Percentiles rank a stretch among this genome's conserved stretches.
Evolutionary conservation across 805 yeast genomes (phyloP).

Genomic region (Schwanniomyces yamadae): DNA sequence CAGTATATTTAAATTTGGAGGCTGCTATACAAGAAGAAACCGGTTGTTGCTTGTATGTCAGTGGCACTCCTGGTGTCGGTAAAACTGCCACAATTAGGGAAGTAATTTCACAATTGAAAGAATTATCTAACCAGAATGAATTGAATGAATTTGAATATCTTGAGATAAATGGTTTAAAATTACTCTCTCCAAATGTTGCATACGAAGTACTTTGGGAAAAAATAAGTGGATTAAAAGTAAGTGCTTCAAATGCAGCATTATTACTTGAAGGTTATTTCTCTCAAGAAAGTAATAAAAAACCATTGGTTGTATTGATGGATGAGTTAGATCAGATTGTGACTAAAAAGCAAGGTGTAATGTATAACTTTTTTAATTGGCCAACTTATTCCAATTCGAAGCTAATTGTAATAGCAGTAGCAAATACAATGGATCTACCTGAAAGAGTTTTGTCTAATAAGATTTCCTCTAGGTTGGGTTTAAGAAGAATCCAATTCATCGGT

Average conservation of each 20-base stretch:
- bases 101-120: constrained; percentile 67
- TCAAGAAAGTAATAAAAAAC: constrained; percentile 35
- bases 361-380: constrained; percentile 98
- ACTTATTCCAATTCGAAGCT: constrained; percentile 74
- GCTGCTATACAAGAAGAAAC: constrained; percentile 65
- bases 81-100: constrained; percentile 92
- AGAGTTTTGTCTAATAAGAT: constrained; percentile 82
- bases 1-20: constrained; percentile 66
- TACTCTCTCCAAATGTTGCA: constrained; percentile 74
- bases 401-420: constrained; percentile 90
- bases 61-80: constrained; percentile 98
- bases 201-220: constrained; percentile 83
- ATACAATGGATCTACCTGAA: constrained; percentile 97
- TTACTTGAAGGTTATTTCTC: constrained; percentile 71
- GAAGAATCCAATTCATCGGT: constrained; percentile 85
- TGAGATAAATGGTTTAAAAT: constrained; percentile 89
- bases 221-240: constrained; percentile 55
- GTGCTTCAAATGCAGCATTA: constrained; percentile 63
- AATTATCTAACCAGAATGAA: constrained; percentile 24
- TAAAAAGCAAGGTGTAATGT: constrained; percentile 80
- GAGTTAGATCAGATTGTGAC: constrained; percentile 92
- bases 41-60: constrained; percentile 84
- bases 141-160: constrained; percentile 59
- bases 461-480: constrained; percentile 85
- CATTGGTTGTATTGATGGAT: constrained; percentile 79